Evolutionary conservation across 108 stramenopile species (phyloP), one percentile per base, ranked within the genome.

Genomic region (Cyclotella baltica): DNA sequence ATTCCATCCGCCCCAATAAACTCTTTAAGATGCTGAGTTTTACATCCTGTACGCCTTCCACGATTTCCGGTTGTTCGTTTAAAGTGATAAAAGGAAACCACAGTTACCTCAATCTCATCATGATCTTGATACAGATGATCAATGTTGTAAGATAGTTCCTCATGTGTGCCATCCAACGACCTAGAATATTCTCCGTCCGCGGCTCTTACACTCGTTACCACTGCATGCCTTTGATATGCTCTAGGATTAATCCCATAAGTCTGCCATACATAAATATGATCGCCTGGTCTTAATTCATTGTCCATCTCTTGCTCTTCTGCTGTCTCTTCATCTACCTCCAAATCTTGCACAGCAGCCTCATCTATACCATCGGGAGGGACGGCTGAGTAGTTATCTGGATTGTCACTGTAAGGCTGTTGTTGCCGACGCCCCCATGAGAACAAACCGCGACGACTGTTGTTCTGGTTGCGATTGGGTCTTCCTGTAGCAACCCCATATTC

Each of bases 251-350:
- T 74, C 1, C 85, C 85, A 67, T 80, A 81, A 4, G 70, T 25
- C 50, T 80, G 81, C 85, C 85, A 85, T 36, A 85, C 73, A 31
- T 67, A 85, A 33, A 85, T 67, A 52, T 85, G 85, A 75, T 85
- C 85, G 4, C 83, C 83, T 20, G 84, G 80, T 25, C 82, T 66
- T 38, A 80, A 46, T 33, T 62, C 43, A 36, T 79, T 83, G 74
- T 79, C 78, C 73, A 63, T 79, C 20, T 68, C 16, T 13, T 64
- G 43, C 8, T 75, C 74, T 52, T 83, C 78, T 20, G 75, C 78
- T 48, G 38, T 2, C 25, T 81, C 58, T 11, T 31, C 27, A 20
- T 70, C 51, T 36, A 56, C 62, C 31, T 58, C 62, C 19, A 51
- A 34, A 19, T 59, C 80, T 3, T 55, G 58, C 35, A 66, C 47